phyloP scores from a whole-genome alignment of 257 asterid species.

The Nicotiana benthamiana region DNA sequence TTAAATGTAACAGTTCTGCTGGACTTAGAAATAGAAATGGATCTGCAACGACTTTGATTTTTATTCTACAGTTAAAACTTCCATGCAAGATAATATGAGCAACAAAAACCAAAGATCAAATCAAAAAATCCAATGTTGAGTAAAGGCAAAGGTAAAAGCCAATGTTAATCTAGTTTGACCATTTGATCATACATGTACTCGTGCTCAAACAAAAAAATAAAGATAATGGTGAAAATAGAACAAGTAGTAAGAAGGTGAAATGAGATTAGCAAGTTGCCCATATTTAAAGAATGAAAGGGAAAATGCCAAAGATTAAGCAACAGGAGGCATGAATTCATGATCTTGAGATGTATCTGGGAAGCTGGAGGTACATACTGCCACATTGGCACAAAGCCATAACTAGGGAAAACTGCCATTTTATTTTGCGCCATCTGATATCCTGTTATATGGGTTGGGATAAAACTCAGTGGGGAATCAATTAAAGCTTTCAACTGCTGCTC shows the following conservation, averaged over 20 bases:
- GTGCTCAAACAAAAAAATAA: no score
- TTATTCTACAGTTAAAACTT: background rate
- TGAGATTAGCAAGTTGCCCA: background rate
- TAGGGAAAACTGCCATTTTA: constrained; percentile 65
- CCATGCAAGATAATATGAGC: no score
- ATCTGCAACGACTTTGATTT: background rate
- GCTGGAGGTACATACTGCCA: constrained; percentile 74
- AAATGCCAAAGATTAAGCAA: constrained; percentile 37
- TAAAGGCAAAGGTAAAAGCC: no score
- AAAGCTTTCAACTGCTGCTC: constrained; percentile 59
- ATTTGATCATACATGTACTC: no score
- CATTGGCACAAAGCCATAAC: constrained; percentile 71
- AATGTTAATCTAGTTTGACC: no score
- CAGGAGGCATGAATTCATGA: constrained; percentile 72
- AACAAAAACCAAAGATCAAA: no score
- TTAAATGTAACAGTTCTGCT: background rate
- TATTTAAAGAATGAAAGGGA: constrained; percentile 3
- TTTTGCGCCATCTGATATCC: constrained; percentile 46
- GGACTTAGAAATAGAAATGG: background rate
- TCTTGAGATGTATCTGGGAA: constrained; percentile 62
- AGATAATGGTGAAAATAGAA: no score
- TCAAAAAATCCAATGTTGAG: no score
- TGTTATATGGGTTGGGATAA: constrained; percentile 56
- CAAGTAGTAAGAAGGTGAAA: background rate
- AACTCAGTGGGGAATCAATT: constrained; percentile 38